These are phyloP conservation scores for Lentinula aciculospora DNA, from an alignment of 768 basidiomycete species.

Conservation along the genomic window DNA sequence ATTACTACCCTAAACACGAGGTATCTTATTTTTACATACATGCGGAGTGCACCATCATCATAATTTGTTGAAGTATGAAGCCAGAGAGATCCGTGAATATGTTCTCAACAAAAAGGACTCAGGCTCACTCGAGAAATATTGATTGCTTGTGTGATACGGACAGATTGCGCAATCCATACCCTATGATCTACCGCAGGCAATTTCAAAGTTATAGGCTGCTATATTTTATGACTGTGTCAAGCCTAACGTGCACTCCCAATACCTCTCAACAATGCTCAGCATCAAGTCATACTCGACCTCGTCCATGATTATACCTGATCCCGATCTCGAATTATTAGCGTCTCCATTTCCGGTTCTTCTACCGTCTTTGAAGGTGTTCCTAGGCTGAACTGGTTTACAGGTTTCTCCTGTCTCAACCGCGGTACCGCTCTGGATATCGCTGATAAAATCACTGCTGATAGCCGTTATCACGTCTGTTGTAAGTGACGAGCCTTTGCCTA, in stretches of 20 bases:
- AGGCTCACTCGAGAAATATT: no score
- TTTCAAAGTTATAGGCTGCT: no score
- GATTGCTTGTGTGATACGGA: no score
- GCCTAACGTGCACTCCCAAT: slow-evolving; percentile 4
- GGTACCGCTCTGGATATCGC: background rate
- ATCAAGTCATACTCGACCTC: slow-evolving; percentile 5
- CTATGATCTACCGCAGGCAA: no score
- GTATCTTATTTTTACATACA: no score
- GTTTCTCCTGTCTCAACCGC: background rate
- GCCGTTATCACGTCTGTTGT: background rate
- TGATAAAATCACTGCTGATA: background rate
- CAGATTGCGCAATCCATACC: no score
- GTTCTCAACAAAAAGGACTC: no score
- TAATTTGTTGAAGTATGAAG: no score
- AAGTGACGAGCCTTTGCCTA: background rate
- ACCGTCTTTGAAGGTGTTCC: background rate
- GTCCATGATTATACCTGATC: background rate
- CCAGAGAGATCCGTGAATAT: no score
- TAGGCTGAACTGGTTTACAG: background rate
- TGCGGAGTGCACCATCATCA: no score
- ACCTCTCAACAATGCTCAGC: slow-evolving; percentile 1
- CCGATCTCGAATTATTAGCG: background rate
- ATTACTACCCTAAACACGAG: no score
- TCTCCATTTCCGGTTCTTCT: background rate
- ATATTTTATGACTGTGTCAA: no score